These are phyloP conservation scores for Penicillium manginii DNA, from an alignment of 495 filamentous ascomycete genomes.

Conservation along the genomic window DNA sequence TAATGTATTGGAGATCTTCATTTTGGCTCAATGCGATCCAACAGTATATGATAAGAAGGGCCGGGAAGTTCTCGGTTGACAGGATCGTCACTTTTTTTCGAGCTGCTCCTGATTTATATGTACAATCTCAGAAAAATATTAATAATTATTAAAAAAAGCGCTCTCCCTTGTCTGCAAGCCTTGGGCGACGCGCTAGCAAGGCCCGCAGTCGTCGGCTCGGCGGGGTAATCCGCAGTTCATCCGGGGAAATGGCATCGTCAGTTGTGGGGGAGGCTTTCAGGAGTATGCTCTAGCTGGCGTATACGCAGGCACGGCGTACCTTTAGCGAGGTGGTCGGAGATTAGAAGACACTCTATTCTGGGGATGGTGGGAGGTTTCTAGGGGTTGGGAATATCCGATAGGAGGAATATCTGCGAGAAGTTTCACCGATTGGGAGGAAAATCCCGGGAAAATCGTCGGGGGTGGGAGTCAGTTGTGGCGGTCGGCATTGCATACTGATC, in stretches of 20 bases:
- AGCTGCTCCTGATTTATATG: conserved; percentile 1
- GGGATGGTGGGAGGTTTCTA: not conserved
- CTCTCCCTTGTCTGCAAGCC: not conserved
- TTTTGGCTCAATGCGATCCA: conserved; percentile 12
- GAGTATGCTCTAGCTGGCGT: not conserved
- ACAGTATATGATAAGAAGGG: not conserved
- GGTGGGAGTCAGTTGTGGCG: not conserved
- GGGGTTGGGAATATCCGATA: conserved; percentile 28
- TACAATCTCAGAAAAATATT: not conserved
- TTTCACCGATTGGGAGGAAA: conserved; percentile 45
- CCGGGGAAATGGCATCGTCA: conserved; percentile 26
- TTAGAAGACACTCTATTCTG: conserved; percentile 2
- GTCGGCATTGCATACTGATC: not conserved
- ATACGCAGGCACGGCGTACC: conserved; percentile 4
- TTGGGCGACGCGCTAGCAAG: conserved; percentile 11
- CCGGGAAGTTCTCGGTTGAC: not conserved
- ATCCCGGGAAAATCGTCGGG: conserved; percentile 23
- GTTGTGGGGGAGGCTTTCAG: conserved; percentile 19
- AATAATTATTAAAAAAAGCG: not conserved
- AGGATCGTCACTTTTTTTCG: not conserved
- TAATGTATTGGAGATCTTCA: conserved; percentile 37
- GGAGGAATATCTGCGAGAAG: conserved; percentile 35
- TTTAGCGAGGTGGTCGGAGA: conserved; percentile 16
- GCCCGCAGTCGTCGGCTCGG: conserved; percentile 6
- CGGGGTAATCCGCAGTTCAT: conserved; percentile 24